Conservation (phyloP, 2,329 filamentous ascomycete genomes). For the Cadophora luteo-olivacea region DNA sequence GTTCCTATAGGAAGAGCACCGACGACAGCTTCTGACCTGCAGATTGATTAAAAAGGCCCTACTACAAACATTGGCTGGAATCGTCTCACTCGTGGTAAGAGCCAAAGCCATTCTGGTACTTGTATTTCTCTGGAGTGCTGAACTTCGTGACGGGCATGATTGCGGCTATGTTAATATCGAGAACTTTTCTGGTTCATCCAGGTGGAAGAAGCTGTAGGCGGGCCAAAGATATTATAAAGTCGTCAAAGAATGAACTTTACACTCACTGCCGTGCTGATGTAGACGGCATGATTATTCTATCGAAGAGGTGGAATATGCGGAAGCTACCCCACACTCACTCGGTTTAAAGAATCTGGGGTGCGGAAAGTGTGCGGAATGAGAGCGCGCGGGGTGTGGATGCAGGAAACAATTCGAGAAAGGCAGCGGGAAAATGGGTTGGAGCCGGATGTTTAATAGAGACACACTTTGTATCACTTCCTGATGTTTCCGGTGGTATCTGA, state of each 20-base stretch:
- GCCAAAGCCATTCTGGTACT: conserved; percentile 71
- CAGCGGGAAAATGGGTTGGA: neutral
- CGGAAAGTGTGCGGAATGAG: neutral
- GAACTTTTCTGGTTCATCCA: neutral
- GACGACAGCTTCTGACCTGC: conserved; percentile 67
- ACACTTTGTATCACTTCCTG: neutral
- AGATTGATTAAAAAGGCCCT: conserved; percentile 21
- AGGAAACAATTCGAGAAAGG: neutral
- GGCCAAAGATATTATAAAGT: neutral
- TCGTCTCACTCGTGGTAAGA: conserved; percentile 67
- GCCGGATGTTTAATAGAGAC: neutral
- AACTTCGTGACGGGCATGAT: conserved; percentile 71
- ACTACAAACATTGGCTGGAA: neutral
- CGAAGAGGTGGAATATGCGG: neutral
- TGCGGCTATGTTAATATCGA: neutral
- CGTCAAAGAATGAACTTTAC: too few species aligned
- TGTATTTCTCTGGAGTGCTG: conserved; percentile 67
- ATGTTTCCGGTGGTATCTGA: neutral
- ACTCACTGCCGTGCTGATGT: neutral
- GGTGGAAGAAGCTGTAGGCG: neutral
- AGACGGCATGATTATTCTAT: conserved; percentile 1
- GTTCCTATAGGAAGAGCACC: conserved; percentile 69
- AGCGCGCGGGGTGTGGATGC: neutral
- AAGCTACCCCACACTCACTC: conserved; percentile 14
- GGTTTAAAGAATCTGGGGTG: conserved; percentile 1